These are phyloP conservation scores for Trypanosoma brucei DNA, from an alignment of 208 protist species.

Conservation along the genomic window DNA sequence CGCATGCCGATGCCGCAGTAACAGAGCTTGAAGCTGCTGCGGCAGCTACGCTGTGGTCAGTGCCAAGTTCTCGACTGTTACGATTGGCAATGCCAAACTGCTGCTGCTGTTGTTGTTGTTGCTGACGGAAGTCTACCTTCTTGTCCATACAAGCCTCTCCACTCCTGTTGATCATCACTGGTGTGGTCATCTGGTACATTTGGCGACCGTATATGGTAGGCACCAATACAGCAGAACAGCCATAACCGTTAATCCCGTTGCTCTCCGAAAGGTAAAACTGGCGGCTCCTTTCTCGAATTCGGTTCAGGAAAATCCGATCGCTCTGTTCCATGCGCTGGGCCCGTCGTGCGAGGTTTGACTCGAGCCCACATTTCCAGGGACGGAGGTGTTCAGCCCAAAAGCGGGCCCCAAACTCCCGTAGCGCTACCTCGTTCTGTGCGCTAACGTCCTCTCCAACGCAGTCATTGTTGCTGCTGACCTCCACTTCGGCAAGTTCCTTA, in stretches of 20 bases:
- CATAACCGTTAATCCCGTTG: too few relatives aligned
- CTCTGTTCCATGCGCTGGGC: background rate
- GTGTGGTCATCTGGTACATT: background rate
- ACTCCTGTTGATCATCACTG: background rate
- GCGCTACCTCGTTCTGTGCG: background rate
- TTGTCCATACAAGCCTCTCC: too few relatives aligned
- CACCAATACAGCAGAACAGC: too few relatives aligned
- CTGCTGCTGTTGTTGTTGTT: constrained; percentile 2
- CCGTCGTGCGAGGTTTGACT: background rate
- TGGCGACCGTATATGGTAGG: too few relatives aligned
- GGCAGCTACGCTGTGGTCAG: background rate
- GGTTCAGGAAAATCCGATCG: too few relatives aligned
- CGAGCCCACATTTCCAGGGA: background rate
- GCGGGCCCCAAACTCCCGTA: background rate
- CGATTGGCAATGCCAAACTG: background rate
- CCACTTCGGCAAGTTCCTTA: background rate
- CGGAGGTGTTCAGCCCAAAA: background rate
- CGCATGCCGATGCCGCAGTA: too few relatives aligned
- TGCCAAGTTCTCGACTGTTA: constrained; percentile 15
- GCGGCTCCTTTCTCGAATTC: too few relatives aligned
- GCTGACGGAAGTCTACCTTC: background rate
- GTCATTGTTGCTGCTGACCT: too few relatives aligned
- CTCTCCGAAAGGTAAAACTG: too few relatives aligned
- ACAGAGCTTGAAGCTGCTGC: too few relatives aligned
- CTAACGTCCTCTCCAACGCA: too few relatives aligned